A percentile compares a stretch with the other conserved stretches of the same genome.
phyloP scores from a whole-genome alignment of 202 grass and related monocot genomes.

The Schoenoplectus tabernaemontani region DNA sequence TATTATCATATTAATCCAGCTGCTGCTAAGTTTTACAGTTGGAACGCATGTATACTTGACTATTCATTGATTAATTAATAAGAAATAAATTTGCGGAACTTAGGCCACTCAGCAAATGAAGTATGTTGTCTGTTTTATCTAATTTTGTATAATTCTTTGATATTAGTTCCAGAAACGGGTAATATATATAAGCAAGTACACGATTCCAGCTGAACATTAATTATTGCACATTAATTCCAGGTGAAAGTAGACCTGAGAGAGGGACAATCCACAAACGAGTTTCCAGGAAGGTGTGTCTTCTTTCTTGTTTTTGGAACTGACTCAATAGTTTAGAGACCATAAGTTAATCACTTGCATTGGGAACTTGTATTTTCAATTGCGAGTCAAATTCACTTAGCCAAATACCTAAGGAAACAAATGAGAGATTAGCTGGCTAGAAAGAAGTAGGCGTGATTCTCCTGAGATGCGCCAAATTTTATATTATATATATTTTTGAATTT shows the following conservation, averaged over 20 bases:
- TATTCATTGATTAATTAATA: background rate
- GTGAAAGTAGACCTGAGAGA: constrained; percentile 4
- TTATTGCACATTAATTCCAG: constrained; percentile 19
- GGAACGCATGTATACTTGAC: background rate
- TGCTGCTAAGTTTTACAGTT: background rate
- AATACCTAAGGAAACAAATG: background rate
- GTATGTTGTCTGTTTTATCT: background rate
- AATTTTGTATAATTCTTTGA: background rate
- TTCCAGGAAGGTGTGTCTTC: constrained; percentile 12
- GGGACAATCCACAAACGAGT: constrained; percentile 5
- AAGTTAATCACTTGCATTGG: background rate
- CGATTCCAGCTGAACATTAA: background rate
- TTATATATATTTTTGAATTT: background rate
- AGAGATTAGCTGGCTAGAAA: background rate
- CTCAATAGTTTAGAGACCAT: background rate
- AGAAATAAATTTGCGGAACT: background rate
- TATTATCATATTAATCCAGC: background rate
- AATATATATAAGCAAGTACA: background rate
- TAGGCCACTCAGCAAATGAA: background rate
- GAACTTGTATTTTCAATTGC: background rate
- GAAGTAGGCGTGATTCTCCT: background rate
- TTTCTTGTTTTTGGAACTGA: background rate
- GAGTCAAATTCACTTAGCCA: background rate
- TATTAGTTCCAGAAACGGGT: constrained; percentile 11
- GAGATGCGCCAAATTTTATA: background rate